These are phyloP conservation scores for Clonostachys sp. DNA, from an alignment of 2,329 filamentous ascomycete genomes.

Conservation along the genomic window DNA sequence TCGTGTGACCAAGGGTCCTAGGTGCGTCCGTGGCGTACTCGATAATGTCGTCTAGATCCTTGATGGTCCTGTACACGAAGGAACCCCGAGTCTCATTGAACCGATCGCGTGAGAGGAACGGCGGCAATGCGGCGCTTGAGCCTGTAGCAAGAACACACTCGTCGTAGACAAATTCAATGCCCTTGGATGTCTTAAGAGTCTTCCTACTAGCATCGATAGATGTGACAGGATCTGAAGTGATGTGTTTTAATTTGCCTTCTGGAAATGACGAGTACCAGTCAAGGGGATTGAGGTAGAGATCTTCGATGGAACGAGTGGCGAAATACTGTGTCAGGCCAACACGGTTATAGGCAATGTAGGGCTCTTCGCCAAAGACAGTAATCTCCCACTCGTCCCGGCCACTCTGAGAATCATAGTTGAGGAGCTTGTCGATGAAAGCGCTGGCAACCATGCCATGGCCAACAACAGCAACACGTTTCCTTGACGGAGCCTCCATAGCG, in stretches of 20 bases:
- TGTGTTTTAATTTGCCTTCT: neutral
- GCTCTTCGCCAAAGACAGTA: constrained; percentile 82
- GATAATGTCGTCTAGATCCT: constrained; percentile 75
- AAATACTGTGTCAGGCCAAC: constrained; percentile 89
- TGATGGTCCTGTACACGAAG: constrained; percentile 85
- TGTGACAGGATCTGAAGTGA: constrained; percentile 40
- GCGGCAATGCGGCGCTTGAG: constrained; percentile 57
- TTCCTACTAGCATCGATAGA: constrained; percentile 60
- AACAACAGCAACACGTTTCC: constrained; percentile 56
- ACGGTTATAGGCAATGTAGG: constrained; percentile 85
- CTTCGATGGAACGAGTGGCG: constrained; percentile 77
- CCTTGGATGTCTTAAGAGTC: constrained; percentile 65
- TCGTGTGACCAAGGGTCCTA: neutral
- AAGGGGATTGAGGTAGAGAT: constrained; percentile 79
- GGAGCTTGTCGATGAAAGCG: constrained; percentile 83
- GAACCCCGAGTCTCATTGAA: constrained; percentile 77
- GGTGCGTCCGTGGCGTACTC: neutral
- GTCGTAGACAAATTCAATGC: constrained; percentile 69
- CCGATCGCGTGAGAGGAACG: constrained; percentile 29
- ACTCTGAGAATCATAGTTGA: constrained; percentile 75
- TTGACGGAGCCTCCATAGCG: constrained; percentile 48
- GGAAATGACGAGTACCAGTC: constrained; percentile 54
- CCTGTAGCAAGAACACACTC: constrained; percentile 81
- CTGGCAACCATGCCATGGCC: constrained; percentile 91
- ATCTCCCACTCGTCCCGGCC: constrained; percentile 65